A percentile compares a stretch with the other conserved stretches of the same genome.
Conservation (phyloP, 108 stramenopile genomes). For the Epithemia pelagica region DNA sequence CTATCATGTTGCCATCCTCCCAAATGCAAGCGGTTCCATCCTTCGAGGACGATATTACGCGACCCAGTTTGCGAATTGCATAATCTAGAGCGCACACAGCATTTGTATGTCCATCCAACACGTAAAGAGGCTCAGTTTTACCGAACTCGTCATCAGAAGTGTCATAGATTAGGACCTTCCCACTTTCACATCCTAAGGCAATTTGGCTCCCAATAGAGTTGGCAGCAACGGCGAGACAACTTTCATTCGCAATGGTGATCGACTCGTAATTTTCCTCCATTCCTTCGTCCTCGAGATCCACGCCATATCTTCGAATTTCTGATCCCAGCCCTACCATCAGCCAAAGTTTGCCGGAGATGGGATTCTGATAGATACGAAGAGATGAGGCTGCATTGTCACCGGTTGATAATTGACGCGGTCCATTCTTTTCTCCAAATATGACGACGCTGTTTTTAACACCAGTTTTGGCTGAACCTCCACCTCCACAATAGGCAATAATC, state of each 20-base stretch:
- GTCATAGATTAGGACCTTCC: conserved; percentile 42
- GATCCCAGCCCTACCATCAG: conserved; percentile 31
- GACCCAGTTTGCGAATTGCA: conserved; percentile 28
- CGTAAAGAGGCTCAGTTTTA: conserved; percentile 16
- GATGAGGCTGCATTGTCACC: conserved; percentile 36
- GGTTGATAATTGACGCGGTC: conserved; percentile 22
- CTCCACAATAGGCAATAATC: conserved; percentile 63
- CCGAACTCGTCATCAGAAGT: conserved; percentile 22
- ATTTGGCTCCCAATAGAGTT: conserved; percentile 36
- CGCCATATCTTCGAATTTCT: conserved; percentile 26
- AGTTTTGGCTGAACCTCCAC: conserved; percentile 62
- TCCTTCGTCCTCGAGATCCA: neutral
- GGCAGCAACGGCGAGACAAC: conserved; percentile 30
- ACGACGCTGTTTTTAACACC: conserved; percentile 56
- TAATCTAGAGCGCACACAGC: conserved; percentile 60
- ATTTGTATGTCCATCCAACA: conserved; percentile 56
- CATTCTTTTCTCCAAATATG: conserved; percentile 16
- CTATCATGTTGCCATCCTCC: conserved; percentile 22
- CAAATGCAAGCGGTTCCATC: conserved; percentile 80
- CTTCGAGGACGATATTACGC: conserved; percentile 59
- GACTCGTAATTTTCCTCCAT: conserved; percentile 11
- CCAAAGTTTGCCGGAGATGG: conserved; percentile 21
- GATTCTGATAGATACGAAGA: conserved; percentile 31
- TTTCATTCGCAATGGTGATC: conserved; percentile 20
- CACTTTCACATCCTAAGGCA: conserved; percentile 80